Conservation (phyloP, 2,329 filamentous ascomycete genomes). For the Metarhizium sp. region DNA sequence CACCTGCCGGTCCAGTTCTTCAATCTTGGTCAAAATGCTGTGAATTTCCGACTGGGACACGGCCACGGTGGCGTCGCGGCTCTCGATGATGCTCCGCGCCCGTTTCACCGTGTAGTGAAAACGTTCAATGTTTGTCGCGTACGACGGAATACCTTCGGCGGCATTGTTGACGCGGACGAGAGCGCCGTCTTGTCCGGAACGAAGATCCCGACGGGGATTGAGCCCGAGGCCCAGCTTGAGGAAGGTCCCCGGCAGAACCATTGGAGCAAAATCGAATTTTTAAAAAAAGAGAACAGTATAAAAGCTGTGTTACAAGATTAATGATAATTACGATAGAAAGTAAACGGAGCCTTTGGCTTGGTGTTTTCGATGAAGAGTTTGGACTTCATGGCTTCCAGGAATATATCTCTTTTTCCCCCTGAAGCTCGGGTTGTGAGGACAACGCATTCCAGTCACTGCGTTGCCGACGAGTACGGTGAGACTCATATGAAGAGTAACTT, state of each 20-base stretch:
- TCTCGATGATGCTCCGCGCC: conserved; percentile 16
- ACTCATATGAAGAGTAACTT: background rate
- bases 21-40: conserved; percentile 19
- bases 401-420: background rate
- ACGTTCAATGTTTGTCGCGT: conserved; percentile 7
- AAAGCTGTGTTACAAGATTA: background rate
- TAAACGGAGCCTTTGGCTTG: background rate
- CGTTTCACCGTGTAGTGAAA: conserved; percentile 10
- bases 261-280: conserved; percentile 1
- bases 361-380: background rate
- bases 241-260: conserved; percentile 11
- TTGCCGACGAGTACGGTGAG: background rate
- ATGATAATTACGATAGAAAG: background rate
- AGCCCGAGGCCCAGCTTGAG: conserved; percentile 7
- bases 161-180: background rate
- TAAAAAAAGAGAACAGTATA: background rate
- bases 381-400: background rate
- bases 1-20: conserved; percentile 18
- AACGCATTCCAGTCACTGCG: conserved; percentile 22
- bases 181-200: background rate
- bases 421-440: conserved; percentile 15
- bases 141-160: conserved; percentile 3
- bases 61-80: conserved; percentile 14
- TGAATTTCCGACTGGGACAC: conserved; percentile 15
- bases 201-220: conserved; percentile 1